Base-by-base conservation (phyloP, 192 early-diverging fungal genomes). In the Umbelopsis vinacea region DNA sequence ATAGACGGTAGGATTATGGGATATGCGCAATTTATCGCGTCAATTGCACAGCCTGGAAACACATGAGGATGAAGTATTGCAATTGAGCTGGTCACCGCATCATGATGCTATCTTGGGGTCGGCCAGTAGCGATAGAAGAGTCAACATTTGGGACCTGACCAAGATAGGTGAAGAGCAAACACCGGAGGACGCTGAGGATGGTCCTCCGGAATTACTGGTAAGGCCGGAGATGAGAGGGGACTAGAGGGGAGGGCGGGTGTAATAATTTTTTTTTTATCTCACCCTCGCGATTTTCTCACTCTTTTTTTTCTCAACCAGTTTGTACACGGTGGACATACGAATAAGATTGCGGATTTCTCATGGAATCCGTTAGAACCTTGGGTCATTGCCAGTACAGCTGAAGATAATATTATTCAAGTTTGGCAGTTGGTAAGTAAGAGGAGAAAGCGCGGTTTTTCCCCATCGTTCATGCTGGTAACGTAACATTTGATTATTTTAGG, bases 171-270 rank as follows among this genome's bases (percentile, higher is more conserved):
- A 97, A 75, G 97, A 99, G 79, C 97, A 99, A 85, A 91, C 94
- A 1, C 88, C 95, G 21, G 97, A 99, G 77, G 97, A 99, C 86
- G 95, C 94, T 19, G 97, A 99, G 78, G 97, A 99, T 79, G 97
- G 97, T 11, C 96, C 96, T 46, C 96, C 97, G 17, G 97, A 99
- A 79, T 85, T 99, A 14, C 84, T 99, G 87, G 91, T 91, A 83
- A 74, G 57, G 8, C 40, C 40, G 40, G 29, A 29, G 29, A 29
- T 29, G 29, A 29, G 29, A 43, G 40, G 11, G 40, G 11, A 43
- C 40, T 29, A 21, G 19, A 37, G 57, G 26, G 11, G 57, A 37
- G 15, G 48, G 24, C 33, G 11, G 19, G 19, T 33, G 29, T 50
- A 50, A 50, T 50, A 21, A 50, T 23, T n/a, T n/a, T n/a, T n/a